A percentile compares a stretch with the other conserved stretches of the same genome.
These are phyloP conservation scores for Rachicladosporium sp. DNA, from an alignment of 2,329 filamentous ascomycete genomes.

Conservation along the genomic window DNA sequence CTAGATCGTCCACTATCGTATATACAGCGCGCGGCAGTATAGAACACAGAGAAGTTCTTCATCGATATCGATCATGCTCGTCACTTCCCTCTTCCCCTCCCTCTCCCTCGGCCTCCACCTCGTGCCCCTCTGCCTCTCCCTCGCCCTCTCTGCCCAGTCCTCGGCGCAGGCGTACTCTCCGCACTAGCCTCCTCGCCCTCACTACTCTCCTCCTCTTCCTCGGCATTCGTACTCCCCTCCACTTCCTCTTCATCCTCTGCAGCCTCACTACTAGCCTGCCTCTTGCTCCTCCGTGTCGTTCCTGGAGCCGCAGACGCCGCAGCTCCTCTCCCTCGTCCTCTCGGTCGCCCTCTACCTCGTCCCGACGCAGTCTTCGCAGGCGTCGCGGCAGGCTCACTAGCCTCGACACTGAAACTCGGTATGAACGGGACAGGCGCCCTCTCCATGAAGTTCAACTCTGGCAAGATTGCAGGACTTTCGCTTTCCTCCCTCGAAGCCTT, in stretches of 20 bases:
- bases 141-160: slow-evolving; percentile 2
- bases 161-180: slow-evolving; percentile 9
- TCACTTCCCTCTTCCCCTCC: slow-evolving; percentile 2
- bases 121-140: slow-evolving; percentile 1
- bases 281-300: slow-evolving; percentile 9
- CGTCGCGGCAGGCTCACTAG: slow-evolving; percentile 11
- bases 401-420: slow-evolving; percentile 20
- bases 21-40: too few species aligned
- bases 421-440: slow-evolving; percentile 22
- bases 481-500: slow-evolving; percentile 10
- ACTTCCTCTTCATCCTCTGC: slow-evolving; percentile 15
- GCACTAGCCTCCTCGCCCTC: slow-evolving; percentile 8
- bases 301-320: slow-evolving; percentile 6
- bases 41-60: too few species aligned
- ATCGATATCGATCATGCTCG: not conserved
- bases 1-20: too few species aligned
- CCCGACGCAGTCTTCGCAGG: slow-evolving; percentile 6
- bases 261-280: slow-evolving; percentile 11
- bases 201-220: slow-evolving; percentile 8
- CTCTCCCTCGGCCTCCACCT: not conserved
- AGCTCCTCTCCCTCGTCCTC: slow-evolving; percentile 8
- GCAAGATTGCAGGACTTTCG: slow-evolving; percentile 16
- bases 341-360: slow-evolving; percentile 7
- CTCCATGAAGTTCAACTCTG: slow-evolving; percentile 20
- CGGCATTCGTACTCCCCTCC: slow-evolving; percentile 8